Evolutionary conservation across 805 yeast species (phyloP), one percentile per base, ranked within the genome.

Genomic region (Millerozyma acaciae): DNA sequence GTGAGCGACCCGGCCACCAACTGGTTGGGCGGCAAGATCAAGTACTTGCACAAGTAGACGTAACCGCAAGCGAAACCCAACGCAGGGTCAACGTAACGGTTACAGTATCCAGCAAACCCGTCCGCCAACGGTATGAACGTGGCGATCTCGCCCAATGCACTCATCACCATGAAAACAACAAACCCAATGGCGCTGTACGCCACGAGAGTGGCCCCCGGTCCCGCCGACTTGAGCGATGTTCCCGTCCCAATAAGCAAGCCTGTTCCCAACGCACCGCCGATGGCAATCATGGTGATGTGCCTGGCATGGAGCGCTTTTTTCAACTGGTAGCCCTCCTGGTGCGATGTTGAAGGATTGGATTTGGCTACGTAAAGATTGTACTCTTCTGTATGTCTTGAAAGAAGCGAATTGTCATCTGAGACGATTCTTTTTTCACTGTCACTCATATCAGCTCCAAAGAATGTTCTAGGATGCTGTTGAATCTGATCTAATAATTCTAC

Each of bases 241-340:
- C 88, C 87, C 3, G 89, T 80, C 48, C 89, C 87, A 44, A 84
- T 80, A 43, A 84, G 64, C 36, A 84, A 66, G 50, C 89, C 94
- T 1, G 93, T 83, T 35, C 93, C 93, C 33, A 84, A 60, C 6
- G 90, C 84, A 45, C 93, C 90, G 45, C 93, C 94, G 44, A 85
- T 76, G 43, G 93, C 83, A 50, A 81, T 77, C 83, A 81, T 77
- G 35, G 78, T 70, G 42, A 79, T 68, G 49, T 80, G 87, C 33
- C 87, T 56, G 30, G 83, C 72, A 42, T 70, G 62, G 38, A 70
- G 50, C 32, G 60, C 60, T 39, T 67, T 65, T 37, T 66, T 68
- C 44, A 72, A 61, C 38, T 61, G 51, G 37, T 65, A 72, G 5
- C 75, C 75, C 20, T 65, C 72, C 8, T 50, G 53, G 15, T 54